phyloP scores from a whole-genome alignment of 2,329 filamentous ascomycete genomes.

The Xylariaceae sp. region DNA sequence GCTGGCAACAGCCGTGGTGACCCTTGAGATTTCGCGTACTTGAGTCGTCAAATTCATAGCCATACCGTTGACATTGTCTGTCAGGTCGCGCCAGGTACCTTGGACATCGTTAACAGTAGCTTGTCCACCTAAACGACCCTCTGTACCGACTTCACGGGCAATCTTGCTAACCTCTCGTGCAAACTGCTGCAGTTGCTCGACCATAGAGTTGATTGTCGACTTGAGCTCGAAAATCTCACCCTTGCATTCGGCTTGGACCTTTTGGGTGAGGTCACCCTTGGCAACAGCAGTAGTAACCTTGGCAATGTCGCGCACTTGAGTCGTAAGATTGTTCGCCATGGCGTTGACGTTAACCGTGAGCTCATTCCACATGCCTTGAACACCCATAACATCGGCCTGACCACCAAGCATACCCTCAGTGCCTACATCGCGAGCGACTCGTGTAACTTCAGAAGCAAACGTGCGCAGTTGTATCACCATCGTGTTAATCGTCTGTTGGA shows the following conservation, averaged over 20 bases:
- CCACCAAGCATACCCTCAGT: conserved; percentile 79
- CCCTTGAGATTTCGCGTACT: conserved; percentile 94
- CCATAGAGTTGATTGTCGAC: conserved; percentile 98
- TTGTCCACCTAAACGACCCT: conserved; percentile 89
- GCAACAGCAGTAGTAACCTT: conserved; percentile 68
- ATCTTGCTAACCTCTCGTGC: conserved; percentile 96
- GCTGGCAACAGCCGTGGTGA: conserved; percentile 90
- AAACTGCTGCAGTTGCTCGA: conserved; percentile 94
- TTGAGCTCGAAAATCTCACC: conserved; percentile 94
- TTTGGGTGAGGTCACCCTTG: conserved; percentile 89
- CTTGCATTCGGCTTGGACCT: conserved; percentile 87
- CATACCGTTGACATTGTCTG: conserved; percentile 96
- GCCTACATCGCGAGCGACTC: conserved; percentile 76
- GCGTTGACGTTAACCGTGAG: conserved; percentile 81
- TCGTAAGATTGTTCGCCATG: conserved; percentile 83
- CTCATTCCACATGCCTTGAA: conserved; percentile 86
- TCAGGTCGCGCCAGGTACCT: conserved; percentile 94
- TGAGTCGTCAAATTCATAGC: conserved; percentile 97
- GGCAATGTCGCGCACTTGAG: conserved; percentile 92
- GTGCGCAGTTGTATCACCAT: conserved; percentile 83
- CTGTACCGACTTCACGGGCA: conserved; percentile 91
- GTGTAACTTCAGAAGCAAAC: conserved; percentile 78
- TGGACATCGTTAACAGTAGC: conserved; percentile 94
- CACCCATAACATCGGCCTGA: conserved; percentile 76
- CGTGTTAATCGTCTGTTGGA: conserved; percentile 83